Evolutionary conservation across 805 yeast species (phyloP), one percentile per base, ranked within the genome.

Genomic region (Hagleromyces aurorensis): DNA sequence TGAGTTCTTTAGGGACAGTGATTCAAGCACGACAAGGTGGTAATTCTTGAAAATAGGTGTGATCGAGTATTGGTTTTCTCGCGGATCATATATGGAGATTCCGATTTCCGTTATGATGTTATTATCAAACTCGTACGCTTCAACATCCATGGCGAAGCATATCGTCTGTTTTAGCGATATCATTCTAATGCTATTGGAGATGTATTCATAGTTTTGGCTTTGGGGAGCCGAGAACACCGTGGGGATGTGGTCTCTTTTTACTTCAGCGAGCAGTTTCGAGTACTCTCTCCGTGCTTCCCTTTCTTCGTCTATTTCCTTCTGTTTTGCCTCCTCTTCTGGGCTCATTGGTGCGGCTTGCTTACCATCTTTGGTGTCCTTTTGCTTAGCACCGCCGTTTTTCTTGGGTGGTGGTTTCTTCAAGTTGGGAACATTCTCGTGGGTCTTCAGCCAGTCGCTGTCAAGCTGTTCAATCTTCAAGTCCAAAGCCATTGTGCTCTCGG

Each of bases 21-120:
- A 40, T 38, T 74, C 82, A 13, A 57, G 43, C 3, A 72, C 59
- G 3, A 70, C 51, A 6, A 75, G 55, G 33, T 64, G 70, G 29
- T 56, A 55, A 31, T 64, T 65, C 13, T 57, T 55, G 15, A 67
- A 50, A 5, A 52, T 33, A 3, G 77, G 77, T 2, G 57, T 39
- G 19, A 62, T 36, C 1, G 70, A 46, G 10, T 40, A 23, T 5
- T 38, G 25, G 35, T 71, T 74, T 23, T 52, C 59, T 14, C 67
- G 45, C 4, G 80, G 79, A 40, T 74, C 78, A 44, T 63, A 72
- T 2, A 75, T 65, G 4, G 75, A 55, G 2, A 75, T 57, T 1
- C 81, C 81, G 25, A 75, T 63, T 42, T 75, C 81, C 0, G 78
- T 73, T 6, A 75, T 57, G 6, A 51, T 34, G 13, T 55, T 44